Evolutionary conservation across 2,329 filamentous ascomycete species (phyloP), one percentile per base, ranked within the genome.

Genomic region (Fusarium vanettenii): DNA sequence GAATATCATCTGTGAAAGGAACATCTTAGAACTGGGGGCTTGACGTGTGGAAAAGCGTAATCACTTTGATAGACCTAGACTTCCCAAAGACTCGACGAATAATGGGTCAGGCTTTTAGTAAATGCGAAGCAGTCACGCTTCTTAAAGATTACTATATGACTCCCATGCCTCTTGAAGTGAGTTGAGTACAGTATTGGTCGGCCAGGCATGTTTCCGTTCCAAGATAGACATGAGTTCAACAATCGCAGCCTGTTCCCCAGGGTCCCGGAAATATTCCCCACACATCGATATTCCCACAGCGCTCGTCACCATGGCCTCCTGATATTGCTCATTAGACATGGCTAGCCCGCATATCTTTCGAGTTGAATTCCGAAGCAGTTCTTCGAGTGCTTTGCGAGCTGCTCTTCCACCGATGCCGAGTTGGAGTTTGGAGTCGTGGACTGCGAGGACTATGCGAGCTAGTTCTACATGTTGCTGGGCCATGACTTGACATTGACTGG

Each of bases 1-100:
- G 77, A 79, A 8, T 79, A 79, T 9, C 77, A 79, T 13, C 67
- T 79, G 2, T 78, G 20, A 68, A 1, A 3, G 22, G 18, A n/a
- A 6, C 3, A 59, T 25, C 31, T 33, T n/a, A 6, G 25, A 52
- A 14, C 6, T 31, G 10, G 18, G 48, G 18, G 3, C 0, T n/a
- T 2, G 45, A 13, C 3, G 48, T n/a, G 11, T 29, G 25, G 4
- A 52, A 35, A 56, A 20, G 52, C 52, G 52, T 56, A 22, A 16
- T 22, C 27, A 56, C 11, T 56, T 59, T 39, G 20, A 59, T 59
- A 25, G 31, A 39, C 25, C 56, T 60, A 41, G 56, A 60, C 35
- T 25, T 27, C 33, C 14, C 25, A 59, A 39, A 59, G 20, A 59
- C 33, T 39, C 6, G 55, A 59, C n/a, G 16, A 59, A 22, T 13